Evolutionary conservation across 1,284 basidiomycete species (phyloP), one percentile per base, ranked within the genome.

Genomic region (Agaricales sp.): DNA sequence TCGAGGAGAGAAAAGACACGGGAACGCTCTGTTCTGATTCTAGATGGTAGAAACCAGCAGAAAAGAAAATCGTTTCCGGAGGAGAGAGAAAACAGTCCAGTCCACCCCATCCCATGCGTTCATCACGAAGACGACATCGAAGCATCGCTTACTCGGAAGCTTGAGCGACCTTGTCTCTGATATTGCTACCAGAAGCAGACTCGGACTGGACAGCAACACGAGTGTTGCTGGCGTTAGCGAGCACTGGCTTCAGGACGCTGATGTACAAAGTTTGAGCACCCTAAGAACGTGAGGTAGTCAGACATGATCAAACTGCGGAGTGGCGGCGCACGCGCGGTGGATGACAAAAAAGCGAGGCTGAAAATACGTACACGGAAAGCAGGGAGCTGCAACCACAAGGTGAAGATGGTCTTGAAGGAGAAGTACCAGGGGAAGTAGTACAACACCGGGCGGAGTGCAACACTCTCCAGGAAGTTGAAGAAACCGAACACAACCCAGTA

Each of bases 361-460:
- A 23, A 35, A 50, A 50, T 22, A 82, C 85, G 64, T 69, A 88
- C 86, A 62, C 81, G 82, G 73, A 86, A 81, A 45, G 74, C 78
- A 37, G 87, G 87, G 50, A 90, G 76, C 66, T 89, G 87, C 57
- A 90, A 75, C 88, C 88, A 94, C 61, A 93, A 68, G 65, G 90
- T 82, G 73, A 92, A 90, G 54, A 84, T 52, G 49, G 84, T 88
- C 85, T 94, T 94, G 76, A 90, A 78, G 47, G 87, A 81, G 63
- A 84, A 95, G 68, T 93, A 94, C 84, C 90, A 90, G 38, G 87
- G 85, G 58, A 90, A 60, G 62, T 90, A 92, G 70, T 89, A 87
- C 54, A 92, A 78, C 47, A 91, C 75, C 52, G 82, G 50, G 50
- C 81, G 77, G 52, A 85, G 73, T 22, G 85, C 82, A 57, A 91